These are phyloP conservation scores for Chytriomyces sp. DNA, from an alignment of 192 early-diverging fungal genomes.

Conservation along the genomic window DNA sequence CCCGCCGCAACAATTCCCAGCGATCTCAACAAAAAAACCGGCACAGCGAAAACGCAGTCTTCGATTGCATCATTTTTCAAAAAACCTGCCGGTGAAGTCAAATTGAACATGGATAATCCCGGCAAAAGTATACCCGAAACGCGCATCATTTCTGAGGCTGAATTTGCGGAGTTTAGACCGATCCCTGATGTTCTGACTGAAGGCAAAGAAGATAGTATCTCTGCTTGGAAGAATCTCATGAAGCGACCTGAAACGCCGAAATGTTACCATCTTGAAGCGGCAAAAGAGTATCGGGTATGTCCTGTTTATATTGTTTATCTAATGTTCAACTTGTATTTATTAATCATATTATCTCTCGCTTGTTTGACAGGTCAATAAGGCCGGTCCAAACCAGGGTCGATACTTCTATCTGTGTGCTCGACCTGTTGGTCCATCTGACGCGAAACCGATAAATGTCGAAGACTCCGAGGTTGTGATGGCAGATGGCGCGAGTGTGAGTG, in stretches of 20 bases:
- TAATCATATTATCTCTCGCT: no score
- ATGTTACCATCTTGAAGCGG: constrained; percentile 69
- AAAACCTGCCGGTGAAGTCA: background rate
- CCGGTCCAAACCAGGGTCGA: constrained; percentile 72
- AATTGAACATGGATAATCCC: background rate
- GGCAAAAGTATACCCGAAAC: constrained; percentile 15
- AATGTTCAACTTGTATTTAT: no score
- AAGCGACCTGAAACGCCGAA: constrained; percentile 52
- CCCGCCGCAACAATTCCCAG: no score
- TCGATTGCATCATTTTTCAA: background rate
- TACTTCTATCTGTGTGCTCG: constrained; percentile 70
- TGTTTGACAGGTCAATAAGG: constrained; percentile 54
- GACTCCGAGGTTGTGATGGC: background rate
- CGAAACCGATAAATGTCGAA: constrained; percentile 5
- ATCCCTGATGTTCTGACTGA: background rate
- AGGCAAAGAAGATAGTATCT: constrained; percentile 19
- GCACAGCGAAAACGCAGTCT: background rate
- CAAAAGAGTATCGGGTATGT: constrained; percentile 69
- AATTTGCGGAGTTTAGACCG: background rate
- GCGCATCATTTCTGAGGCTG: constrained; percentile 19
- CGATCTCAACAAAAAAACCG: background rate
- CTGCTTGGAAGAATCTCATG: constrained; percentile 67
- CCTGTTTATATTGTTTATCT: no score
- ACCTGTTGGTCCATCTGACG: constrained; percentile 47
- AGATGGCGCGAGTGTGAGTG: background rate